A percentile compares a stretch with the other conserved stretches of the same genome.
These are phyloP conservation scores for Salix arbutifolia DNA, from an alignment of 345 rosid genomes.

Conservation along the genomic window DNA sequence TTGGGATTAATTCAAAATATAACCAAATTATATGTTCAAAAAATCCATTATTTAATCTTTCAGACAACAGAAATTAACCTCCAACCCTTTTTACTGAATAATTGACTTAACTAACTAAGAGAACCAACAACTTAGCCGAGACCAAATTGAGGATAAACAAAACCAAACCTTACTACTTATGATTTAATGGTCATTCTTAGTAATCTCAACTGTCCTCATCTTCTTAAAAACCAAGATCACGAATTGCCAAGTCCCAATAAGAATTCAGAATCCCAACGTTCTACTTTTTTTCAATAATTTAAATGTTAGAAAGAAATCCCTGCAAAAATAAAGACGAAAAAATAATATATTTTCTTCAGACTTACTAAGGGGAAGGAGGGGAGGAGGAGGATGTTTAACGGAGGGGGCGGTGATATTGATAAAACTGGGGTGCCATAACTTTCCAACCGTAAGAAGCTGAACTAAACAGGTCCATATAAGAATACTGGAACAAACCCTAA, in stretches of 20 bases:
- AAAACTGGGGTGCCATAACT: conserved; percentile 77
- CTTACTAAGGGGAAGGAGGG: conserved; percentile 40
- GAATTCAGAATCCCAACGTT: not conserved
- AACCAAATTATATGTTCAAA: not conserved
- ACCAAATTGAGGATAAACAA: not conserved
- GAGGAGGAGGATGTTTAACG: conserved; percentile 21
- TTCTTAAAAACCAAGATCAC: not conserved
- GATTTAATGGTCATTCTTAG: not conserved
- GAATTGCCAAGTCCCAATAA: not conserved
- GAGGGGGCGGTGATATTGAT: conserved; percentile 47
- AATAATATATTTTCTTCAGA: conserved; percentile 38
- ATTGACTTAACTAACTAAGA: not conserved
- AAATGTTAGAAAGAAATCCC: not conserved
- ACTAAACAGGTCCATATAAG: conserved; percentile 97
- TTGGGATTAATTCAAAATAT: not conserved
- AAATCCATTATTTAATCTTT: not conserved
- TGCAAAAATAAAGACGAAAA: not conserved
- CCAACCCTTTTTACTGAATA: not conserved
- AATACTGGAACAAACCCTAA: conserved; percentile 82
- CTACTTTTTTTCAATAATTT: not conserved
- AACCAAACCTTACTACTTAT: not conserved
- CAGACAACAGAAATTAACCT: not conserved
- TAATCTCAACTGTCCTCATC: not conserved
- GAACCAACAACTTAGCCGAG: not conserved
- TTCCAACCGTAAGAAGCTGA: conserved; percentile 77